Conservation (phyloP, 2,329 filamentous ascomycete genomes). For the Alternaria sp. region DNA sequence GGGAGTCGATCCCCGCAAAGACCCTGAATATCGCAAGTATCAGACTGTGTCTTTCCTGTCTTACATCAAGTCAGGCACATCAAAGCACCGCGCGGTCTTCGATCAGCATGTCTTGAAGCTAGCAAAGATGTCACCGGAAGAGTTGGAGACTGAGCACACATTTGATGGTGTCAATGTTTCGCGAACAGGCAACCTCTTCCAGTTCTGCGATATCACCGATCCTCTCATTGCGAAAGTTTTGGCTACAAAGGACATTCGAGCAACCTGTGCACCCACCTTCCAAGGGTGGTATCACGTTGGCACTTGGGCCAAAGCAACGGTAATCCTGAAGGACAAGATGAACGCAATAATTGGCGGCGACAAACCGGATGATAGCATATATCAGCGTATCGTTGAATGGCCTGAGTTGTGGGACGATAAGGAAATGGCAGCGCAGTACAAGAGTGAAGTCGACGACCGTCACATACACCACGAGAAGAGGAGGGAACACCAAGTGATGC, state of each 20-base stretch:
- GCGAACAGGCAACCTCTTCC: conserved; percentile 88
- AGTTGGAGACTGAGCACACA: conserved; percentile 62
- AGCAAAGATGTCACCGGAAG: conserved; percentile 26
- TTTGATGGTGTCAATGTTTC: conserved; percentile 81
- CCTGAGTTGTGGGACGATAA: conserved; percentile 44
- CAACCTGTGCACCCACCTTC: conserved; percentile 51
- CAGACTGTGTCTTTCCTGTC: conserved; percentile 70
- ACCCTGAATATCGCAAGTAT: conserved; percentile 78
- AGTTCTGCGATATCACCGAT: conserved; percentile 90
- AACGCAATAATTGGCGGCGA: conserved; percentile 47
- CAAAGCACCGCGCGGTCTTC: conserved; percentile 33
- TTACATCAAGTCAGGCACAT: conserved; percentile 37
- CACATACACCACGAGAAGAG: conserved; percentile 30
- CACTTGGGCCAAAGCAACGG: conserved; percentile 80
- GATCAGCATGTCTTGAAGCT: conserved; percentile 35
- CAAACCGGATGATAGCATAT: conserved; percentile 38
- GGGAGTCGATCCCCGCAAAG: conserved; percentile 81
- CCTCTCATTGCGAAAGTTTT: conserved; percentile 73
- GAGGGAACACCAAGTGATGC: conserved; percentile 42
- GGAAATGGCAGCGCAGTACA: conserved; percentile 37
- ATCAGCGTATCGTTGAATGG: conserved; percentile 40
- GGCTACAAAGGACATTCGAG: conserved; percentile 61
- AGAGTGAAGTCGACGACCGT: conserved; percentile 34
- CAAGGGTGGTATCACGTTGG: conserved; percentile 89
- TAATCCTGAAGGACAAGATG: conserved; percentile 88